Evolutionary conservation across 768 basidiomycete genomes (phyloP).

Genomic region (Lactifluus piperatus): DNA sequence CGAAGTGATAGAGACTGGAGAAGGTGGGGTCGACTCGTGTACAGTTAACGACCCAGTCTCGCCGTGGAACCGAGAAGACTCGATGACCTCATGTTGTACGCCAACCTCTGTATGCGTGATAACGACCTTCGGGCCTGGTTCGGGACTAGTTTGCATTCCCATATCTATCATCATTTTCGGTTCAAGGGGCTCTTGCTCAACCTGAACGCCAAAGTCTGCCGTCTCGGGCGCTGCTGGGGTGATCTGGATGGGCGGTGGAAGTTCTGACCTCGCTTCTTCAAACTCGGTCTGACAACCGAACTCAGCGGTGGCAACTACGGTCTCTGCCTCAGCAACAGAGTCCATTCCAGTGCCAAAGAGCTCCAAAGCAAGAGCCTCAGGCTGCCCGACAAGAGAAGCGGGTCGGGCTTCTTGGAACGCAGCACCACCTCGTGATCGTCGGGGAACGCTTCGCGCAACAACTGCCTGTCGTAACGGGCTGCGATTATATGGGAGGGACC

Average conservation of each 20-base stretch:
- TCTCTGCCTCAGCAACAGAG: slow-evolving; percentile 32
- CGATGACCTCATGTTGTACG: slow-evolving; percentile 38
- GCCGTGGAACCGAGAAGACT: slow-evolving; percentile 21
- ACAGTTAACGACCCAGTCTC: slow-evolving; percentile 24
- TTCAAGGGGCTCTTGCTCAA: slow-evolving; percentile 20
- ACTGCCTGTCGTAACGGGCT: slow-evolving; percentile 58
- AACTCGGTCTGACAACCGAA: slow-evolving; percentile 60
- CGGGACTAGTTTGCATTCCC: slow-evolving; percentile 28
- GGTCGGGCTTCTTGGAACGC: slow-evolving; percentile 65
- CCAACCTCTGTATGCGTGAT: slow-evolving; percentile 37
- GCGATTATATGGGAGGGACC: slow-evolving; percentile 35
- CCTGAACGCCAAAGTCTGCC: slow-evolving; percentile 29
- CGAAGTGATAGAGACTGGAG: slow-evolving; percentile 5
- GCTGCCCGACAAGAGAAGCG: slow-evolving; percentile 59
- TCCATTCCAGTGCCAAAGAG: slow-evolving; percentile 41
- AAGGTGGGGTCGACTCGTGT: slow-evolving; percentile 11
- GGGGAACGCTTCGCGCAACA: slow-evolving; percentile 40
- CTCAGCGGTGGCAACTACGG: slow-evolving; percentile 42
- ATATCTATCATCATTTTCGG: slow-evolving; percentile 21
- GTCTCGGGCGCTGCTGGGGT: slow-evolving; percentile 25
- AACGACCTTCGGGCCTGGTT: slow-evolving; percentile 4
- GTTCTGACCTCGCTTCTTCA: slow-evolving; percentile 27
- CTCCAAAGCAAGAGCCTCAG: slow-evolving; percentile 64
- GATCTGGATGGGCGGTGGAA: slow-evolving; percentile 24
- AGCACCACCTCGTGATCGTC: slow-evolving; percentile 55